These are phyloP conservation scores for Penicillium maclennaniae DNA, from an alignment of 495 filamentous ascomycete species.

Conservation along the genomic window DNA sequence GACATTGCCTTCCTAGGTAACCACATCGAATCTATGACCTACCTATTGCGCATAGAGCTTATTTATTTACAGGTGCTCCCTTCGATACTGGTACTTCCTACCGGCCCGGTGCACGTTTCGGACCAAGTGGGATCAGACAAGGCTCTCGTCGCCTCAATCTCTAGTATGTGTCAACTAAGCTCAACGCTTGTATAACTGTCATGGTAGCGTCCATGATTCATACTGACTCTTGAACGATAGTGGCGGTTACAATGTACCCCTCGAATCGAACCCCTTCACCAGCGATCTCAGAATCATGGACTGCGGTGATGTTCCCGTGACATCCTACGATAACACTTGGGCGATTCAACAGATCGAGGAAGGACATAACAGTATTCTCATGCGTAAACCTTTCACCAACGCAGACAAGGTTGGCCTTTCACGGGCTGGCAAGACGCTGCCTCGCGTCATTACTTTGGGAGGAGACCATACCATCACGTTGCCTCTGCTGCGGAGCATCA, in stretches of 20 bases:
- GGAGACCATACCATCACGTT: conserved; percentile 64
- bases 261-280: conserved; percentile 58
- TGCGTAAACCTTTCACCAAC: conserved; percentile 47
- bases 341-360: conserved; percentile 73
- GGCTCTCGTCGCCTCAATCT: conserved; percentile 69
- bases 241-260: conserved; percentile 61
- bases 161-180: conserved; percentile 48
- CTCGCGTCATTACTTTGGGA: conserved; percentile 65
- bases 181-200: not conserved
- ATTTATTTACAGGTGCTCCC: conserved; percentile 45
- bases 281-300: conserved; percentile 66
- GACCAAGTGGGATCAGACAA: conserved; percentile 76
- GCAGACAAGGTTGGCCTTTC: conserved; percentile 47
- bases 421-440: conserved; percentile 53
- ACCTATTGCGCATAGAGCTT: not conserved
- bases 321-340: conserved; percentile 68
- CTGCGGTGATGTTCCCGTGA: conserved; percentile 73
- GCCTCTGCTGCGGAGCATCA: conserved; percentile 60
- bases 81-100: conserved; percentile 71
- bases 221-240: conserved; percentile 9
- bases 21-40: not conserved
- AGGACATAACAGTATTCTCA: conserved; percentile 52
- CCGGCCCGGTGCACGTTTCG: conserved; percentile 79
- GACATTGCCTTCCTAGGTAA: conserved; percentile 79
- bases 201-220: not conserved